Percentiles rank a stretch among this genome's conserved stretches.
Conservation (phyloP, 2,329 filamentous ascomycete genomes). For the Alternaria ethzedia region DNA sequence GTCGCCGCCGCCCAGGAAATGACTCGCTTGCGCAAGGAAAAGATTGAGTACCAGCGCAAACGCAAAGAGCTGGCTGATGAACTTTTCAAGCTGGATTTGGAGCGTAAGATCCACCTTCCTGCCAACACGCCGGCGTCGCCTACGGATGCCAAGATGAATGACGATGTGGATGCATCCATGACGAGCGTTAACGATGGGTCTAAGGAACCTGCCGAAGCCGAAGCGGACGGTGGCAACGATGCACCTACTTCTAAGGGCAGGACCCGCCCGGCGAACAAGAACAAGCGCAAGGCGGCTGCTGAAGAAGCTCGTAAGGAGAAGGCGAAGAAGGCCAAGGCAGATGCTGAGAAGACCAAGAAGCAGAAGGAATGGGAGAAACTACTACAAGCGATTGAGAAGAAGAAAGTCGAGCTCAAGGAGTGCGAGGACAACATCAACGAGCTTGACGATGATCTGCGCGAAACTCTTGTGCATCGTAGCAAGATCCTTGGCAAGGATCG, state of each 20-base stretch:
- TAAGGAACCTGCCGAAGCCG: conserved; percentile 67
- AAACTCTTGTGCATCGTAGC: conserved; percentile 91
- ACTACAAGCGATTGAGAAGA: conserved; percentile 85
- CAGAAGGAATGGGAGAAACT: conserved; percentile 89
- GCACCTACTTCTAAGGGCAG: conserved; percentile 66
- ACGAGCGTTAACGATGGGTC: conserved; percentile 63
- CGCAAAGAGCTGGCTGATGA: conserved; percentile 73
- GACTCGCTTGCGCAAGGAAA: conserved; percentile 93
- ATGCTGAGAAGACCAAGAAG: conserved; percentile 69
- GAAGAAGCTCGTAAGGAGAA: conserved; percentile 66
- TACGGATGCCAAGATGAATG: conserved; percentile 56
- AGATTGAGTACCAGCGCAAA: conserved; percentile 87
- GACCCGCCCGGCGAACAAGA: conserved; percentile 65
- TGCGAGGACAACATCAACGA: conserved; percentile 85
- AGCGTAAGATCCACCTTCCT: conserved; percentile 74
- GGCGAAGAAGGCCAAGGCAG: conserved; percentile 67
- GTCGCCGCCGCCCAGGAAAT: conserved; percentile 92
- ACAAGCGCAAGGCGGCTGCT: conserved; percentile 77
- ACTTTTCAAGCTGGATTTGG: conserved; percentile 71
- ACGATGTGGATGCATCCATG: conserved; percentile 68
- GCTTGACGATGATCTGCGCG: conserved; percentile 89
- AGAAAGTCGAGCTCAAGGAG: conserved; percentile 78
- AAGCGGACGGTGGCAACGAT: conserved; percentile 65
- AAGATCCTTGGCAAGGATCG: conserved; percentile 90
- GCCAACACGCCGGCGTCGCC: conserved; percentile 73